Evolutionary conservation across 2,329 filamentous ascomycete species (phyloP).

Genomic region (Didymella segeticola): DNA sequence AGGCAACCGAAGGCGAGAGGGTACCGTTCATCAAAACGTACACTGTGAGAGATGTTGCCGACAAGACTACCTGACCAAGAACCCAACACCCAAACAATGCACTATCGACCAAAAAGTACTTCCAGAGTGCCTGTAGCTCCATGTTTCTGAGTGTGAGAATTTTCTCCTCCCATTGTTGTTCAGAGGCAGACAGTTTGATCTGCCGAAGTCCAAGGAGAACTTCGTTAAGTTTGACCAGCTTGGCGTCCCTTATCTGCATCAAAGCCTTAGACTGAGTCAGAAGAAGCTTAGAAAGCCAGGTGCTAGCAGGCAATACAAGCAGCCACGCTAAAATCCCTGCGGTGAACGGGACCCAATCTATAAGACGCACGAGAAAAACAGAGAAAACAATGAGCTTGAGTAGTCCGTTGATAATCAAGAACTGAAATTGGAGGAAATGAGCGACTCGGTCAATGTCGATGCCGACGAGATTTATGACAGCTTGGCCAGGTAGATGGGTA

Average conservation of each 20-base stretch:
- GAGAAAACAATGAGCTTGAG: slow-evolving; percentile 72
- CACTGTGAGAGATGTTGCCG: slow-evolving; percentile 72
- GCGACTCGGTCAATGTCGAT: slow-evolving; percentile 74
- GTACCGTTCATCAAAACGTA: slow-evolving; percentile 70
- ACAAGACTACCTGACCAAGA: slow-evolving; percentile 74
- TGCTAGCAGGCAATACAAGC: background rate
- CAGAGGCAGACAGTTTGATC: slow-evolving; percentile 83
- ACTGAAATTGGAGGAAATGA: slow-evolving; percentile 71
- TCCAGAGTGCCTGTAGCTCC: slow-evolving; percentile 72
- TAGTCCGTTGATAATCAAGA: slow-evolving; percentile 67
- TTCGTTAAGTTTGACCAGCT: slow-evolving; percentile 68
- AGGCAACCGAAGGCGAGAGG: slow-evolving; percentile 75
- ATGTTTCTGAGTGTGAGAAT: slow-evolving; percentile 69
- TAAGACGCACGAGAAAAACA: slow-evolving; percentile 69
- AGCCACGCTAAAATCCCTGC: slow-evolving; percentile 2
- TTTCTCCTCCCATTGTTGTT: slow-evolving; percentile 75
- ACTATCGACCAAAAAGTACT: slow-evolving; percentile 69
- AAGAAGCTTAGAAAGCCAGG: background rate
- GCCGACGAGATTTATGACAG: slow-evolving; percentile 79
- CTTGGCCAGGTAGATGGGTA: slow-evolving; percentile 58
- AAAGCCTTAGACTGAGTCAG: slow-evolving; percentile 59
- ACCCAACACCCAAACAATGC: slow-evolving; percentile 58
- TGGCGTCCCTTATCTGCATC: slow-evolving; percentile 45
- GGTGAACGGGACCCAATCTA: slow-evolving; percentile 56
- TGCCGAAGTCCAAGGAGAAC: slow-evolving; percentile 80